Base-by-base conservation (phyloP, 495 filamentous ascomycete species). In the Penicillium samsonianum region DNA sequence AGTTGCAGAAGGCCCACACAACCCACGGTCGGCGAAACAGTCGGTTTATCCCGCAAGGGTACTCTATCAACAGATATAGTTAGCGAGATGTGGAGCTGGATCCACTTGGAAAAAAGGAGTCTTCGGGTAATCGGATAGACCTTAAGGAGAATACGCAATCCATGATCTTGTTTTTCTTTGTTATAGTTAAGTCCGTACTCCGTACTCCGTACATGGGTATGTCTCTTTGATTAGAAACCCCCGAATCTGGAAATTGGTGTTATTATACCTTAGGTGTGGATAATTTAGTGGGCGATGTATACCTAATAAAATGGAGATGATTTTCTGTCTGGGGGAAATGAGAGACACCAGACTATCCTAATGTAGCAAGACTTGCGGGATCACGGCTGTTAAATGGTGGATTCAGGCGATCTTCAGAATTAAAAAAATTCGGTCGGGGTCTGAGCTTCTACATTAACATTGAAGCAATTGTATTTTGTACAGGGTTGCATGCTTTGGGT, bases 11-110 rank as follows among this genome's bases (percentile, higher is more conserved):
- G 43, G 19, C 22, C 44, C 30, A n/a, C 50, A 45, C 33, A 43
- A 64, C 58, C 64, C 61, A 65, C 54, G 61, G 63, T 67, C 60
- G 58, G 58, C 64, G 60, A 62, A 62, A 53, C 47, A 37, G 64
- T 64, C 67, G 64, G 67, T 50, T 60, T 67, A 60, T 53, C 61
- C 67, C 67, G 67, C 67, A 65, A 67, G 57, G 64, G 59, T 41
- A 25, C 33, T 42, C 26, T 53, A 46, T 33, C 59, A 55, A 41
- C 46, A 57, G 48, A 60, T 69, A 65, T 67, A 62, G 55, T 65
- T 65, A 62, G 64, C 61, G 64, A 69, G 67, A 49, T 59, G 67
- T 67, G 67, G 67, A 58, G 54, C 40, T 33, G 26, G 59, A 56
- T 16, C 64, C 64, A 65, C 67, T 54, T 10, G n/a, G 28, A 17